Conservation (phyloP, 78 protist genomes). For the Dictyostelium brefeldianum region DNA sequence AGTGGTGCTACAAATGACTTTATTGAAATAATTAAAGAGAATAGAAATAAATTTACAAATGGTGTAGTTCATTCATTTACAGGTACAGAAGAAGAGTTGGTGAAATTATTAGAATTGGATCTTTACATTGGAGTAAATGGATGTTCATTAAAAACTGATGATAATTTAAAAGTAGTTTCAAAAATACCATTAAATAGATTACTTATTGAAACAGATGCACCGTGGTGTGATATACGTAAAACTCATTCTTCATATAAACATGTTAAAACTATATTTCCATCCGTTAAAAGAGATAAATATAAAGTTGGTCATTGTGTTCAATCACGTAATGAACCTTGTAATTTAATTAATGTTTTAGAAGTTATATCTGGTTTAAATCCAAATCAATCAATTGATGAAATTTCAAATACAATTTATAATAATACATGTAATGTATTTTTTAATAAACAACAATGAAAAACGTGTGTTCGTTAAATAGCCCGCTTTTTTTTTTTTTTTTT, state of each 20-base stretch:
- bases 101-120: slow-evolving; percentile 43
- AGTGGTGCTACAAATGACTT: slow-evolving; percentile 58
- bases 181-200: slow-evolving; percentile 68
- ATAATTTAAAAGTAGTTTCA: slow-evolving; percentile 54
- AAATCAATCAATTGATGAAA: background rate
- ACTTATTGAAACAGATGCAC: slow-evolving; percentile 85
- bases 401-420: background rate
- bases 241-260: slow-evolving; percentile 69
- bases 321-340: slow-evolving; percentile 83
- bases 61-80: slow-evolving; percentile 86
- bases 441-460: too few relatives aligned
- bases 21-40: slow-evolving; percentile 44
- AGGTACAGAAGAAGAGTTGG: slow-evolving; percentile 54
- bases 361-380: slow-evolving; percentile 40
- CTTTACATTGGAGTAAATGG: slow-evolving; percentile 83
- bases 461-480: too few relatives aligned
- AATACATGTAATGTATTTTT: slow-evolving; percentile 35
- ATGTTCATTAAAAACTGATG: slow-evolving; percentile 84
- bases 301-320: slow-evolving; percentile 56
- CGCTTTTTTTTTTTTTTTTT: background rate
- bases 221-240: slow-evolving; percentile 81
- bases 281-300: slow-evolving; percentile 64
- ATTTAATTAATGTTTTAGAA: slow-evolving; percentile 68
- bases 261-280: slow-evolving; percentile 66
- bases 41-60: slow-evolving; percentile 34